These are phyloP conservation scores for Mycena pura DNA, from an alignment of 768 basidiomycete species.

Conservation along the genomic window DNA sequence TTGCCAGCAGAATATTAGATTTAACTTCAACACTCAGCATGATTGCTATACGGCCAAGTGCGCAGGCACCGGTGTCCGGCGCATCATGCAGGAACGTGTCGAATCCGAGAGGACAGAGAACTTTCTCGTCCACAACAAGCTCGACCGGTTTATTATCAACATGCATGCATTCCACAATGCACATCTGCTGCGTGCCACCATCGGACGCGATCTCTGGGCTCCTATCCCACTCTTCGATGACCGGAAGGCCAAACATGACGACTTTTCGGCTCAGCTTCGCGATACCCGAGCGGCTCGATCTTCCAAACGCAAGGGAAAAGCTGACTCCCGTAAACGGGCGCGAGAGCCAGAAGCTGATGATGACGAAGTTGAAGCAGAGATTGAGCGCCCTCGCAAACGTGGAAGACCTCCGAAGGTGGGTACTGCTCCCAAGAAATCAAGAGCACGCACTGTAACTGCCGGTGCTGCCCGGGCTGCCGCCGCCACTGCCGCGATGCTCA, in stretches of 20 bases:
- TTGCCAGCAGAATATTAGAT: not conserved
- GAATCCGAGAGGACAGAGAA: not conserved
- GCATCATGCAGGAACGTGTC: slow-evolving; percentile 24
- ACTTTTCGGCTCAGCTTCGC: too few relatives aligned
- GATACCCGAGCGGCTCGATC: too few relatives aligned
- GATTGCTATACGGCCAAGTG: slow-evolving; percentile 26
- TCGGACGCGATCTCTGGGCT: slow-evolving; percentile 27
- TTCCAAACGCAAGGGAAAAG: too few relatives aligned
- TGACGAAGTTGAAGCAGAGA: too few relatives aligned
- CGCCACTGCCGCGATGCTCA: too few relatives aligned
- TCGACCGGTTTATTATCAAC: slow-evolving; percentile 27
- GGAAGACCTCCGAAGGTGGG: too few relatives aligned
- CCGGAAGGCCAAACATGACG: not conserved
- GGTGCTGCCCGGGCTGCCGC: too few relatives aligned
- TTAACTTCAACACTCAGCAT: slow-evolving; percentile 33
- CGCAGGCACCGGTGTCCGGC: not conserved
- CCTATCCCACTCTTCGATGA: slow-evolving; percentile 28
- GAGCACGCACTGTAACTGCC: too few relatives aligned
- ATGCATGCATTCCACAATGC: slow-evolving; percentile 39
- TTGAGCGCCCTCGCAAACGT: too few relatives aligned
- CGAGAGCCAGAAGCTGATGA: too few relatives aligned
- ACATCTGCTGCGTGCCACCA: slow-evolving; percentile 27
- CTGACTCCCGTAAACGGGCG: too few relatives aligned
- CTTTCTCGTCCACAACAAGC: slow-evolving; percentile 14
- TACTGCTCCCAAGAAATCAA: too few relatives aligned